Evolutionary conservation across 768 basidiomycete species (phyloP).

Genomic region (Phaeotremella fagi): DNA sequence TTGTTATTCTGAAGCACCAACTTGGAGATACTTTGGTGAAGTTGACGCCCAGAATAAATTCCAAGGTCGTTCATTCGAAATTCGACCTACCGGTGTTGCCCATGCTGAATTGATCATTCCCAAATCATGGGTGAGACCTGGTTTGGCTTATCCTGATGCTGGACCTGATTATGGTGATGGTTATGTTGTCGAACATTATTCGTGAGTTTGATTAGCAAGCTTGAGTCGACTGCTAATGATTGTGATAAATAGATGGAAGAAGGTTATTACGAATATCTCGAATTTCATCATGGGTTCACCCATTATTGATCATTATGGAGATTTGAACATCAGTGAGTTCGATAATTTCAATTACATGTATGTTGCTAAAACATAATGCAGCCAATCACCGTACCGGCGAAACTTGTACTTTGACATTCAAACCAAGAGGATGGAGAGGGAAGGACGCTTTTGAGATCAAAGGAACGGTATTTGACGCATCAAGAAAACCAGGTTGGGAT

Average conservation of each 20-base stretch:
- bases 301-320: conserved; percentile 87
- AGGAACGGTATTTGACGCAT: conserved; percentile 67
- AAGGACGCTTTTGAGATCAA: conserved; percentile 89
- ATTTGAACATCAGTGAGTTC: conserved; percentile 69
- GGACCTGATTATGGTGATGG: conserved; percentile 35
- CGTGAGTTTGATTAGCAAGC: conserved; percentile 19
- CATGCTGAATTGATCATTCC: conserved; percentile 79
- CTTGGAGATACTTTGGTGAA: conserved; percentile 86
- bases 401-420: conserved; percentile 83
- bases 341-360: not conserved
- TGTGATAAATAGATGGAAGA: conserved; percentile 29
- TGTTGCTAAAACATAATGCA: conserved; percentile 40
- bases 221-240: not conserved
- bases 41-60: conserved; percentile 97
- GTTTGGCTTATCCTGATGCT: conserved; percentile 27
- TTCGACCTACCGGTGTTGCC: conserved; percentile 88
- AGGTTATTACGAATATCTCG: conserved; percentile 55
- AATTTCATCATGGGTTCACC: conserved; percentile 88
- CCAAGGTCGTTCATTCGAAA: conserved; percentile 94
- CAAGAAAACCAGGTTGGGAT: conserved; percentile 68
- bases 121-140: conserved; percentile 56
- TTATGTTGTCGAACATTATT: conserved; percentile 78
- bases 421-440: conserved; percentile 90
- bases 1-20: conserved; percentile 85
- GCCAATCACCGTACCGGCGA: conserved; percentile 89